Base-by-base conservation (phyloP, 2,329 filamentous ascomycete genomes). In the Trichoderma arundinaceum region DNA sequence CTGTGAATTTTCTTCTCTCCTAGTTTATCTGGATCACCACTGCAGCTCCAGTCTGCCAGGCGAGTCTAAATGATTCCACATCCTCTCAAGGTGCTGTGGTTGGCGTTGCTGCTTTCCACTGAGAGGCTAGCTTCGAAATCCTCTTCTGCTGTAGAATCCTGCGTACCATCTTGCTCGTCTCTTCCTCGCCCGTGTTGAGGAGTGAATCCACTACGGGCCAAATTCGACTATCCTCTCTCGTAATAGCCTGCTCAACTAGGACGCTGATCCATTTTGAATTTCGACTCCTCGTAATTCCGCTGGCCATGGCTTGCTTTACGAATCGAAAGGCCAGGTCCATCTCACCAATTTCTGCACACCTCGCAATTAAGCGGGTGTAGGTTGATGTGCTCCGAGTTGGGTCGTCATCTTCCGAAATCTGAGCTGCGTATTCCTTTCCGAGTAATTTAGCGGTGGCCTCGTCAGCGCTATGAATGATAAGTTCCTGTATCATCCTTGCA, bases 311-410 rank as follows among this genome's bases (percentile, higher is more conserved):
- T 56, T 68, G 67, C 7, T 53, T 54, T 13, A 74, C 72, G 52
- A 76, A 74, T n/a, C 72, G 73, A 43, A 78, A 75, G 1, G 77
- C 78, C 13, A 79, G 53, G 52, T 77, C 74, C 52, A 77, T 67
- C 53, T 78, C 75, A 2, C 69, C 71, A 4, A 62, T 64, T 33
- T 74, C 64, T 3, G 73, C 70, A 51, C 75, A 78, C 1, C 70
- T 71, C 6, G 69, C 44, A 35, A 78, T 74, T 33, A 78, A 71
- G n/a, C 67, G 57, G 19, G 66, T 66, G 67, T 73, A 75, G 5
- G 70, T 68, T 6, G 65, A 41, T 12, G 64, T 22, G n/a, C 67
- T 67, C 7, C 70, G 65, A 4, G 41, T 52, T 17, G 68, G 41
- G 39, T 69, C 65, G 4, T 65, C 65, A 2, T 51, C 68, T 32